These are phyloP conservation scores for Schizophyllum commune DNA, from an alignment of 1,284 basidiomycete genomes.

Conservation along the genomic window DNA sequence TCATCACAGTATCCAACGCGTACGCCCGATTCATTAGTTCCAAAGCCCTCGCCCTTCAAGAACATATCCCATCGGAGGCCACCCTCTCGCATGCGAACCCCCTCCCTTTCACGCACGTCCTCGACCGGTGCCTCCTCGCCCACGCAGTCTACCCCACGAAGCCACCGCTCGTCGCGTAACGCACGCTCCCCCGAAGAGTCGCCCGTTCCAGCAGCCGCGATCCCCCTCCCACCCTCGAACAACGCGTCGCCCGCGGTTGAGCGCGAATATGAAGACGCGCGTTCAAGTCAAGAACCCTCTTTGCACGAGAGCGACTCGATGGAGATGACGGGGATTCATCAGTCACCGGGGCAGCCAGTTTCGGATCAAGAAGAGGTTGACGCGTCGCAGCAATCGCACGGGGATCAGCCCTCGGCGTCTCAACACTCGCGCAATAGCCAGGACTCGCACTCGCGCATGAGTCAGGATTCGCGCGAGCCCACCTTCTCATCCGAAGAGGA, in stretches of 20 bases:
- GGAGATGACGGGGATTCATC: conserved; percentile 41
- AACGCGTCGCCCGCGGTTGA: conserved; percentile 40
- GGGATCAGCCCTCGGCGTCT: conserved; percentile 9
- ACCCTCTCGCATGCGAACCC: conserved; percentile 53
- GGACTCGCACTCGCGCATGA: conserved; percentile 4
- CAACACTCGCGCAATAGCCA: neutral
- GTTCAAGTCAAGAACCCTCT: conserved; percentile 16
- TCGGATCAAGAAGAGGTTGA: conserved; percentile 12
- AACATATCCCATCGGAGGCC: conserved; percentile 41
- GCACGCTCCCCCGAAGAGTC: conserved; percentile 30
- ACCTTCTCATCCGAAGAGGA: conserved; percentile 56
- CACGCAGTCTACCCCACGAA: conserved; percentile 34
- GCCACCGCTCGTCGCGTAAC: neutral
- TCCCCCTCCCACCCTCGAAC: conserved; percentile 50
- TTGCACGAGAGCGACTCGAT: conserved; percentile 32
- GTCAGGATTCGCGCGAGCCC: conserved; percentile 36
- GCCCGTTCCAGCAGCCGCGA: conserved; percentile 36
- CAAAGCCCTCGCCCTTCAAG: conserved; percentile 57
- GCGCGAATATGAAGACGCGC: conserved; percentile 16
- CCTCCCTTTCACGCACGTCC: conserved; percentile 59
- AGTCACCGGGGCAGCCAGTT: conserved; percentile 27
- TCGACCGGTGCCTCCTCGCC: conserved; percentile 56
- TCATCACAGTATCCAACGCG: neutral
- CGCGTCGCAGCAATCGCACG: conserved; percentile 17
- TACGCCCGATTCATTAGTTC: neutral